Conservation (phyloP, 257 asterid species). For the Plantago elongata region DNA sequence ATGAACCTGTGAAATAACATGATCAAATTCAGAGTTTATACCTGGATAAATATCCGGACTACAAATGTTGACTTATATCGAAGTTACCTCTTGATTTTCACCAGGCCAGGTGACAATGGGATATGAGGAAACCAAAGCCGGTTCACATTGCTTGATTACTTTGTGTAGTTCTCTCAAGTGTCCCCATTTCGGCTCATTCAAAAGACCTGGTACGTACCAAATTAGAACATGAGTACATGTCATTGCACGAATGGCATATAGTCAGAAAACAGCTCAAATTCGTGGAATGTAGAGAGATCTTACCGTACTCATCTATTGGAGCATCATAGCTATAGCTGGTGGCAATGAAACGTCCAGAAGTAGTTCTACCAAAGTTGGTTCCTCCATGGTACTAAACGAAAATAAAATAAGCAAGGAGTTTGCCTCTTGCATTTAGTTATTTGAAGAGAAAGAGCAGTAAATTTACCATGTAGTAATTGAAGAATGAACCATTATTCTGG, state of each 20-base stretch:
- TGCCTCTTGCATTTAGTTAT: not conserved
- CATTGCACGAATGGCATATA: not conserved
- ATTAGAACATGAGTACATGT: not conserved
- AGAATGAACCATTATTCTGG: constrained; percentile 82
- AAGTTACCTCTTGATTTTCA: constrained; percentile 75
- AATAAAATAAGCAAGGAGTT: constrained; percentile 12
- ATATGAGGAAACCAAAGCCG: constrained; percentile 82
- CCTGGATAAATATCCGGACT: not conserved
- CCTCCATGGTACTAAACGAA: constrained; percentile 83
- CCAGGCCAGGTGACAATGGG: constrained; percentile 75
- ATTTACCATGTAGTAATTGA: constrained; percentile 91
- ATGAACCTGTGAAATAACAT: constrained; percentile 48
- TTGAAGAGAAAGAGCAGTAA: not conserved
- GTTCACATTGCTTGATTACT: constrained; percentile 83
- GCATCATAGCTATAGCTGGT: constrained; percentile 93
- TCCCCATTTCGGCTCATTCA: constrained; percentile 73
- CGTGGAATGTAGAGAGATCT: not conserved
- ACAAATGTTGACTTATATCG: not conserved
- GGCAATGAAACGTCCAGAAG: constrained; percentile 77
- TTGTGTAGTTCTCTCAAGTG: constrained; percentile 78
- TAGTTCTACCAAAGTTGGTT: constrained; percentile 75
- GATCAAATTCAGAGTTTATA: constrained; percentile 1
- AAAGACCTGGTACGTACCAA: constrained; percentile 41
- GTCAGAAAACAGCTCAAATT: not conserved
- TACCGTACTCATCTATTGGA: constrained; percentile 92